Base-by-base conservation (phyloP, 495 filamentous ascomycete species). In the Penicillium turbatum region DNA sequence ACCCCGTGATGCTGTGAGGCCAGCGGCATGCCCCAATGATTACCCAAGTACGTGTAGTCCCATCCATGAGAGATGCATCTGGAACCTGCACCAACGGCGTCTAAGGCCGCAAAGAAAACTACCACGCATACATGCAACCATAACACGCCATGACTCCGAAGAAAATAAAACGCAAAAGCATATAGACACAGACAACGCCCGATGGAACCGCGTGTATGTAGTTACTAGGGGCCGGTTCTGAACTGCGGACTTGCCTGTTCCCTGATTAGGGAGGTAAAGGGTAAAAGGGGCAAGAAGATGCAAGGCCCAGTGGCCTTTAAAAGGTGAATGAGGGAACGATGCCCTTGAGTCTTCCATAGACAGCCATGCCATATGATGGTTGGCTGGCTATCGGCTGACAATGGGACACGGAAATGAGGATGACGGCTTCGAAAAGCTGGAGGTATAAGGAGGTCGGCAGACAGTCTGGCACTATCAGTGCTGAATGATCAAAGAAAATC, bases 401-500 rank as follows among this genome's bases (percentile, higher is more conserved):
- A 34, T 2, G 37, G n/a, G 19, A 7, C 17, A 40, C 19, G 27
- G 6, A 9, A 5, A 41, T 41, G 7, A 24, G 31, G 29, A 12
- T 2, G 38, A 29, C 3, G 30, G 24, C 19, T 12, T 4, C 8
- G 0, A 5, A 43, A 19, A n/a, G 13, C 2, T 6, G 30, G 27
- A 42, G 19, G 13, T 8, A 5, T 19, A 32, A 13, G n/a, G 11
- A 34, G n/a, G 13, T 16, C 16, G 21, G 16, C 48, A 30, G 19
- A 47, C 11, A 54, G 42, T 13, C 17, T 10, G 8, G 2, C 7
- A 39, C 12, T 29, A 43, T 72, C 76, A 78, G 84, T 74, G 84
- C 34, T 85, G 84, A 60, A 96, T 88, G 62, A 98, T 85, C 47
- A 97, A 76, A 19, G 86, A 86, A 65, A 98, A 92, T 0, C 89